These are phyloP conservation scores for Angophora floribunda DNA, from an alignment of 345 rosid genomes.

Conservation along the genomic window DNA sequence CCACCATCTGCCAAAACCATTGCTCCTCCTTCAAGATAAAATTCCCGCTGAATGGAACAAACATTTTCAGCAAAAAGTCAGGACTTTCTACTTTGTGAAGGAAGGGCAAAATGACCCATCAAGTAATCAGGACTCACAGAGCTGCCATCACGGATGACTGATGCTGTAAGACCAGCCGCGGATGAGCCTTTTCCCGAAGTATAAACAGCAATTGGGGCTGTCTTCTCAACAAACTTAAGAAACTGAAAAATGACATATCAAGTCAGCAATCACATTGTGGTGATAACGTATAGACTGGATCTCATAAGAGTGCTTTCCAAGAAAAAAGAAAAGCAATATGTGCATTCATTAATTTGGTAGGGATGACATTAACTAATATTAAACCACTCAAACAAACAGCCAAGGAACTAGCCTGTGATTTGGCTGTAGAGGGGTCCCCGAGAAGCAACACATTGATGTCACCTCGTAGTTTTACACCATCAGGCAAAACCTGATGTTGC, in stretches of 20 bases:
- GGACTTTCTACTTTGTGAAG: background rate
- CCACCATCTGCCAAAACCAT: conserved; percentile 99
- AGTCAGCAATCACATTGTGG: conserved; percentile 6
- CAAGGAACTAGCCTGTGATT: conserved; percentile 63
- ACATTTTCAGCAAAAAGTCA: background rate
- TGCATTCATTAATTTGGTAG: background rate
- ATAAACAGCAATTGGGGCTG: conserved; percentile 93
- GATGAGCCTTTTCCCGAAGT: conserved; percentile 99
- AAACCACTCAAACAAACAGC: background rate
- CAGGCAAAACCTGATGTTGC: conserved; percentile 55
- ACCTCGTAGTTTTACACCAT: conserved; percentile 92
- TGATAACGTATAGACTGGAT: background rate
- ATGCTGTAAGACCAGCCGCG: conserved; percentile 97
- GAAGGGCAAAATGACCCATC: background rate
- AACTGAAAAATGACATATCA: conserved; percentile 28
- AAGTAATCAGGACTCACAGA: conserved; percentile 40
- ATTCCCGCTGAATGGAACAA: conserved; percentile 60
- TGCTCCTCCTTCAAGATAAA: conserved; percentile 99
- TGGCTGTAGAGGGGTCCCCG: conserved; percentile 97
- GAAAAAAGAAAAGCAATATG: background rate
- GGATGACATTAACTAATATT: background rate
- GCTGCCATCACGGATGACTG: conserved; percentile 83
- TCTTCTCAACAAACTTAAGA: conserved; percentile 96
- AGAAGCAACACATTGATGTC: conserved; percentile 90
- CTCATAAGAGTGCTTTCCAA: background rate